Evolutionary conservation across 148 eudicot species (phyloP), one percentile per base, ranked within the genome.

Genomic region (Persicaria tinctoria): DNA sequence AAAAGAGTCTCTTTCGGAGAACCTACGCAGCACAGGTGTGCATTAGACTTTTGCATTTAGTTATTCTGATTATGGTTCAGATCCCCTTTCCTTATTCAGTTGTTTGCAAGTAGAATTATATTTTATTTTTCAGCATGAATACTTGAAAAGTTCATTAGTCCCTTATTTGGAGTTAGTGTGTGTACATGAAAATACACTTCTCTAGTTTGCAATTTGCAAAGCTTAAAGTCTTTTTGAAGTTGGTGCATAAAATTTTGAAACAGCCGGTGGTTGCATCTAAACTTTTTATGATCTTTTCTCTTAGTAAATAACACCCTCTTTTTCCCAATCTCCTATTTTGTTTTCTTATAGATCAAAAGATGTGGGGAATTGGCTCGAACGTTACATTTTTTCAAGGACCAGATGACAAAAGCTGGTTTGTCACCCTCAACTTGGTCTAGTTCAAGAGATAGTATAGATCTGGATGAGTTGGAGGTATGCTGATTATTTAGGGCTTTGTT

Each of bases 1-100:
- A 89, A 50, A 93, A 90, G 87, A 93, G 97, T 83, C 96, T 96
- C 3, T 93, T 93, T 78, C 97, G 87, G 86, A 80, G 93, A 77
- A 93, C 91, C 1, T 93, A 86, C 84, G 97, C 97, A 73, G 82
- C 90, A 81, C 96, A 93, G 97, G 97, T 92, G 77, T 50, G 79
- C 79, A 73, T 73, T 63, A 63, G 46, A 38, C 69, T 63, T 62
- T 11, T 32, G 69, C 12, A 6, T 9, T 38, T 32, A 63, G 46
- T 63, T 63, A 63, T 62, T 62, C 41, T 62, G 68, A 62, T 62
- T 10, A 32, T 62, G 68, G 45, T 8, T 56, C 8, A 56, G 62
- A 18, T 56, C 8, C 20, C 6, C 4, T 55, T n/a, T 17, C 8
- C 23, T 16, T 32, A 1, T 63, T 3, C 27, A 55, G 60, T 13